Conservation (phyloP, 768 basidiomycete genomes). For the Rhodosporidiobolus sp. region DNA sequence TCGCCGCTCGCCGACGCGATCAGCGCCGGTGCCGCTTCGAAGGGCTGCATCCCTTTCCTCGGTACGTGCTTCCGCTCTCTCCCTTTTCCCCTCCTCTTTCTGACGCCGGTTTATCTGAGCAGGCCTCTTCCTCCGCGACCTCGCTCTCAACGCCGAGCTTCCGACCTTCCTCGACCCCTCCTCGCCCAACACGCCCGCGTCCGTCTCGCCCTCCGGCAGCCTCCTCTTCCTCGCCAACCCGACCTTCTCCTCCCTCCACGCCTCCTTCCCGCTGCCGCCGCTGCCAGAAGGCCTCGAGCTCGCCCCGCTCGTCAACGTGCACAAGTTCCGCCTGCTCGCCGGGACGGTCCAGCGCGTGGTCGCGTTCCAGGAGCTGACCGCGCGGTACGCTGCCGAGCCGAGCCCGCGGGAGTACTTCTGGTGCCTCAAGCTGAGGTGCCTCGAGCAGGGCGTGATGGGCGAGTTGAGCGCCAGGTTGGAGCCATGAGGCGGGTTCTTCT, state of each 20-base stretch:
- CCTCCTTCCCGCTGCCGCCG: conserved; percentile 11
- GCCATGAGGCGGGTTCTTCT: not conserved
- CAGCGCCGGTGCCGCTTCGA: not conserved
- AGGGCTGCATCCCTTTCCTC: conserved; percentile 42
- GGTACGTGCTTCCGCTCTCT: conserved; percentile 23
- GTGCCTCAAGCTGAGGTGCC: conserved; percentile 36
- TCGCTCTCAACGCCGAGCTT: conserved; percentile 38
- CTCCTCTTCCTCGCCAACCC: conserved; percentile 32
- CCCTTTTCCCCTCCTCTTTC: not conserved
- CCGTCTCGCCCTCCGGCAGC: conserved; percentile 13
- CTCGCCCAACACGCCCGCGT: conserved; percentile 32
- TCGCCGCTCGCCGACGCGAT: not conserved
- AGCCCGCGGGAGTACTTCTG: conserved; percentile 25
- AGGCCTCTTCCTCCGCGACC: conserved; percentile 44
- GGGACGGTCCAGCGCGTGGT: conserved; percentile 26
- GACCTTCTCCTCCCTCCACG: conserved; percentile 21
- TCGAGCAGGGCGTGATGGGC: conserved; percentile 13
- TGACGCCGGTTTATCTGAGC: not conserved
- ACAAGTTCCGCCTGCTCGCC: conserved; percentile 43
- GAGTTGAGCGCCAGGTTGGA: conserved; percentile 18
- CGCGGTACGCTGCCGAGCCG: conserved; percentile 34
- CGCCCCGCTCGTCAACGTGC: conserved; percentile 44
- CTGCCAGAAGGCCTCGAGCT: conserved; percentile 25
- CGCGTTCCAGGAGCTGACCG: conserved; percentile 40
- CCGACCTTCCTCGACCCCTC: conserved; percentile 44